Conservation (phyloP, 148 eudicot genomes). For the Drosera capensis region DNA sequence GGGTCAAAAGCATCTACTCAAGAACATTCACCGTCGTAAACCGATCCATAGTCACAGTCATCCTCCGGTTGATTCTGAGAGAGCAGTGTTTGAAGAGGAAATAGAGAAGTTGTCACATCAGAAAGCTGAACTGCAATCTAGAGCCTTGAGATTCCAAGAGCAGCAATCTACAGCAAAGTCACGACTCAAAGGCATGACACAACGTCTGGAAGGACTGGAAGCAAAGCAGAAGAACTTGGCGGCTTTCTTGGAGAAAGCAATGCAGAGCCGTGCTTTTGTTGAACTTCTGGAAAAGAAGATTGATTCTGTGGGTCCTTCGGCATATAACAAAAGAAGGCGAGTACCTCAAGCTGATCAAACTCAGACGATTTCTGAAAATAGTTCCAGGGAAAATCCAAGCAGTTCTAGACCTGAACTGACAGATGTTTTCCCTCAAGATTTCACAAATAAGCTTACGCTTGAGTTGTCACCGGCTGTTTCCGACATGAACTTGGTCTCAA, state of each 20-base stretch:
- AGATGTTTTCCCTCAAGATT: constrained; percentile 39
- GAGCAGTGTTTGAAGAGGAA: constrained; percentile 76
- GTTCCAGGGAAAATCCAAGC: constrained; percentile 30
- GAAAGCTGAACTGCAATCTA: constrained; percentile 45
- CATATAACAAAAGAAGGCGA: constrained; percentile 73
- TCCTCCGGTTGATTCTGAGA: constrained; percentile 73
- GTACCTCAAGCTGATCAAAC: constrained; percentile 35
- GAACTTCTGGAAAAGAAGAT: constrained; percentile 57
- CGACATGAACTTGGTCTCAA: constrained; percentile 58
- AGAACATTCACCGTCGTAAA: constrained; percentile 81
- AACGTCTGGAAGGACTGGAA: constrained; percentile 38
- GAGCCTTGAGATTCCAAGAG: constrained; percentile 23
- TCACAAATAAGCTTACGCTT: constrained; percentile 48
- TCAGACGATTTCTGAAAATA: constrained; percentile 25
- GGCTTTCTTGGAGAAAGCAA: constrained; percentile 35
- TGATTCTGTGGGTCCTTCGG: constrained; percentile 64
- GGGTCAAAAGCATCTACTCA: constrained; percentile 69
- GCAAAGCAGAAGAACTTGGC: constrained; percentile 56
- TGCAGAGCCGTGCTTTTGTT: constrained; percentile 41
- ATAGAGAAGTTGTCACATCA: constrained; percentile 70
- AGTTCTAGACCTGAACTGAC: constrained; percentile 34
- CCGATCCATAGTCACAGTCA: constrained; percentile 94
- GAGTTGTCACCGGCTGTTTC: constrained; percentile 73
- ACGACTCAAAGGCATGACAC: constrained; percentile 44
- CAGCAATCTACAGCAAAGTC: constrained; percentile 43